Evolutionary conservation across 2,329 filamentous ascomycete species (phyloP), one percentile per base, ranked within the genome.

Genomic region (Apiospora marii): DNA sequence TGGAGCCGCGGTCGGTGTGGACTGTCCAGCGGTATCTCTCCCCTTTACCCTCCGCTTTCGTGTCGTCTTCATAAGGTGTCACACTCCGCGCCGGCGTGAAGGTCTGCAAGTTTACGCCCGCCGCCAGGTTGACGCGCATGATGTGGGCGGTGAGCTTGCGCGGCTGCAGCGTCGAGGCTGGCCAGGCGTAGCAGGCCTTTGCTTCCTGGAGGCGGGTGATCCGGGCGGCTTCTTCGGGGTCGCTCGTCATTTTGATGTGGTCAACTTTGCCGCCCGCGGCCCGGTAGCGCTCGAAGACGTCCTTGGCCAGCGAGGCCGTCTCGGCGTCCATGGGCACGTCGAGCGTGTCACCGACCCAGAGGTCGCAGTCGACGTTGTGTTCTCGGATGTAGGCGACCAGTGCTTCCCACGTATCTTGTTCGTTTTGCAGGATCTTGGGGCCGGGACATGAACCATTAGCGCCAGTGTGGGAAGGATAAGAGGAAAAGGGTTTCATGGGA

Each of bases 271-370:
- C 74, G 16, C 73, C 74, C 12, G 74, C 74, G 4, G 72, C 71
- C 44, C 67, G 53, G 51, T 72, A 72, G 24, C 68, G 37, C 19
- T 70, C 48, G 43, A 72, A 72, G 1, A 70, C 34, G 34, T 70
- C 67, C 16, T 49, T 49, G 19, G 71, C 70, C 34, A 69, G 24
- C 14, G 43, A 70, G 24, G 74, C 74, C 6, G 67, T 71, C 44
- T 73, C 74, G 16, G 44, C 14, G n/a, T 74, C 74, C 58, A 76
- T 68, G 24, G 74, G 72, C 30, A 76, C 73, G 70, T 76, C 74
- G 16, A 76, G 69, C n/a, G 73, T 76, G 53, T 76, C 70, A 24
- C 74, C 74, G 4, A 76, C 74, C 74, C 74, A 75, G 48, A 76
- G 74, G 44, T 76, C 74, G 49, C 74, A 76, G 48, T 76, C 71